Conservation (phyloP, 257 asterid genomes). For the Marsdenia floribunda region DNA sequence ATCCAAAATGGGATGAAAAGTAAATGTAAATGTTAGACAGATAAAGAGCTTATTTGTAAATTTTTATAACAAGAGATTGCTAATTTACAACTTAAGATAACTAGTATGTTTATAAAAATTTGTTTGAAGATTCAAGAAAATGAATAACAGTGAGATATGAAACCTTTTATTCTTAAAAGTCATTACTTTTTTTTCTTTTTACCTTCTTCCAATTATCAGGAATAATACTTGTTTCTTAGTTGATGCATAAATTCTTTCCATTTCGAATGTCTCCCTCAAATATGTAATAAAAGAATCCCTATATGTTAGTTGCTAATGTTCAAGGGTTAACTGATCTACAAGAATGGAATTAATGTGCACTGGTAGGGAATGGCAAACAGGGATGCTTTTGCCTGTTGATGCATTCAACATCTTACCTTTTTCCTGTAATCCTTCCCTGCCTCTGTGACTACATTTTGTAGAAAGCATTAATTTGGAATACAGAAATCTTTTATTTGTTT, state of each 20-base stretch:
- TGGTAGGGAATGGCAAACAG: too few relatives aligned
- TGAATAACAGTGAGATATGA: not conserved
- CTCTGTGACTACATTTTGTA: too few relatives aligned
- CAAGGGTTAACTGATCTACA: not conserved
- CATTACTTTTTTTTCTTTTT: not conserved
- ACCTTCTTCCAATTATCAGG: not conserved
- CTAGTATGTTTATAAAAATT: not conserved
- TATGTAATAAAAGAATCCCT: not conserved
- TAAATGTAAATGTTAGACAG: not conserved
- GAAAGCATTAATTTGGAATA: not conserved
- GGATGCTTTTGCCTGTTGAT: too few relatives aligned
- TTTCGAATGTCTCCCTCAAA: not conserved
- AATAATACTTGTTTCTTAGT: not conserved
- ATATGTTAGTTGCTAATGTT: not conserved
- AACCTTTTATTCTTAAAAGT: not conserved
- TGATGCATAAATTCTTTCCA: not conserved
- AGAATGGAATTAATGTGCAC: not conserved
- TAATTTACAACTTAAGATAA: not conserved
- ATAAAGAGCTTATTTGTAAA: not conserved
- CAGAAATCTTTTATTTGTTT: not conserved
- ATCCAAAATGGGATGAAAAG: not conserved
- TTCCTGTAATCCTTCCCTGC: too few relatives aligned
- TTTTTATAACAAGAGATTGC: not conserved
- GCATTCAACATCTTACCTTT: too few relatives aligned
- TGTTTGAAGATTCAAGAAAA: not conserved